Base-by-base conservation (phyloP, 2,329 filamentous ascomycete genomes). In the Neofusicoccum ribis region DNA sequence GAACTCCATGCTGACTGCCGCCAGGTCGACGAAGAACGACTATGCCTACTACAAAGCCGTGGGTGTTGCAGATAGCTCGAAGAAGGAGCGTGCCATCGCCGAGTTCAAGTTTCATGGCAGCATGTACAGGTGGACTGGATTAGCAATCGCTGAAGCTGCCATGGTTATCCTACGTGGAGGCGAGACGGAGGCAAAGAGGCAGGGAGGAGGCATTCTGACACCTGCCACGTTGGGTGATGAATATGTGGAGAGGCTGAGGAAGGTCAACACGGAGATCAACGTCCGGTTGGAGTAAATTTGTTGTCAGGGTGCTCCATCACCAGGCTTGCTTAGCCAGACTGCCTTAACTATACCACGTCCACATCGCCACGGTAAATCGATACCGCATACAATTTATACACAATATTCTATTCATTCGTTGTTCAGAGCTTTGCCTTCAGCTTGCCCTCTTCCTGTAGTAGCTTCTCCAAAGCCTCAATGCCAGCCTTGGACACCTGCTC, bases 131-230 rank as follows among this genome's bases (percentile, higher is more conserved):
- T 77, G 91, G 60, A 92, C 90, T 3, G 91, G 84, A 0, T 72
- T 88, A 17, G 81, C 89, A 34, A 72, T 91, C 14, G 83, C 84
- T 1, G 83, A 92, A 70, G 90, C 85, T 12, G 90, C 89, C 3
- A 78, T 85, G 44, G 87, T 87, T 0, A 79, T 93, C 37, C 78
- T 92, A 15, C 82, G 72, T 36, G 61, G 77, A 3, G 70, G 76
- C 20, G 74, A 88, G 14, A 78, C 86, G 2, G 72, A 78, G 43
- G 83, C 82, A 9, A 80, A 83, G 54, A 76, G 82, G 41, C 78
- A 91, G 12, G 82, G 81, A 1, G 90, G 90, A 17, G 91, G 90
- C 2, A 79, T 92, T 27, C 86, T 91, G 67, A 93, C 91, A 1
- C 88, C 91, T 0, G 89, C 90, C 0, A 90, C 86, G 63, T 78